phyloP scores from a whole-genome alignment of 129 eudicot genomes.

The Chrysanthemum makinoi region DNA sequence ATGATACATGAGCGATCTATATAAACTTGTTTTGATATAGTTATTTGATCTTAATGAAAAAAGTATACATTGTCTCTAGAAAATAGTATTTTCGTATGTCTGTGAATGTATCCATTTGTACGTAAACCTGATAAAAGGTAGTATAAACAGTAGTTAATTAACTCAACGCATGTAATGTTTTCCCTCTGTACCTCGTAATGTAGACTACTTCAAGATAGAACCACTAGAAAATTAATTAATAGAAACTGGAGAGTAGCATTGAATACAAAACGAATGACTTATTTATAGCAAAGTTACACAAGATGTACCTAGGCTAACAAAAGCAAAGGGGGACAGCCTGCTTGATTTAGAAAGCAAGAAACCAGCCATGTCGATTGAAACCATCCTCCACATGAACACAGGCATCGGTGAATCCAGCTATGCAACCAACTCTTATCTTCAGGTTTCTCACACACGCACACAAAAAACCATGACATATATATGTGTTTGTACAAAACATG shows the following conservation, averaged over 20 bases:
- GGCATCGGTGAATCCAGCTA: slow-evolving; percentile 20
- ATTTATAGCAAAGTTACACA: not conserved
- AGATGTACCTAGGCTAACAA: not conserved
- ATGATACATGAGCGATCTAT: no score
- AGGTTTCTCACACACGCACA: not conserved
- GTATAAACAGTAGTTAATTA: no score
- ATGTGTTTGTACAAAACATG: not conserved
- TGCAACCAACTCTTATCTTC: slow-evolving; percentile 18
- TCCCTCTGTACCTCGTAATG: no score
- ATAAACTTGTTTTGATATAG: no score
- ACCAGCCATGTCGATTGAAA: slow-evolving; percentile 9
- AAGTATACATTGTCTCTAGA: no score
- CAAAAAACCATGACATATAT: not conserved
- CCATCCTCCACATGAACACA: slow-evolving; percentile 17
- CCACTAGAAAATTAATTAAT: not conserved
- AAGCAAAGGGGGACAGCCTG: not conserved
- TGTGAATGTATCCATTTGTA: no score
- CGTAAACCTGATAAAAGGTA: no score
- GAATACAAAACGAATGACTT: not conserved
- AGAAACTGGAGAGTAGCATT: not conserved
- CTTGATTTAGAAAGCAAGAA: not conserved
- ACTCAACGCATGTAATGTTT: no score
- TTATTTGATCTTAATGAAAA: no score
- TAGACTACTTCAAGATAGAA: not conserved
- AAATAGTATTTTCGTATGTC: no score